phyloP scores from a whole-genome alignment of 495 filamentous ascomycete genomes.

The Xylaria bambusicola region DNA sequence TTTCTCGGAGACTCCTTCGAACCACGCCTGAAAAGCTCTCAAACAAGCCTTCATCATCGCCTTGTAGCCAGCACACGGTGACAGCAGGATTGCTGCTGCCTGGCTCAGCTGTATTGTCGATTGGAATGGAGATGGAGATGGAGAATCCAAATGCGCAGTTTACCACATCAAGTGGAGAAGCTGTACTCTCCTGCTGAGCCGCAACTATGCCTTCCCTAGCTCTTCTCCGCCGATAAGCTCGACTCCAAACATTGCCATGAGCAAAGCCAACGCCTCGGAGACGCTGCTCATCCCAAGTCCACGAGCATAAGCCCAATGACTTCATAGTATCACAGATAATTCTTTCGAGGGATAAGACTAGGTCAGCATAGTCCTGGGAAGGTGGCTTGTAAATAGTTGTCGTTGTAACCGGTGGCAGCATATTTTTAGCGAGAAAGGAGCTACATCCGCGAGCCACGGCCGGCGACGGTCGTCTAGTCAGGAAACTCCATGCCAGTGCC shows the following conservation, averaged over 20 bases:
- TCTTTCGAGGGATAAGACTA: conserved; percentile 52
- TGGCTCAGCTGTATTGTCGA: background rate
- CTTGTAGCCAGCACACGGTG: conserved; percentile 72
- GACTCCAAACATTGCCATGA: conserved; percentile 53
- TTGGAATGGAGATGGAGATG: conserved; percentile 30
- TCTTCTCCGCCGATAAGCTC: conserved; percentile 46
- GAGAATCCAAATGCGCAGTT: conserved; percentile 47
- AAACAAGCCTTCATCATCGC: conserved; percentile 72
- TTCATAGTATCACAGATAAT: conserved; percentile 47
- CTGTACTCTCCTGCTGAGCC: conserved; percentile 25
- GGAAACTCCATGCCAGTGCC: conserved; percentile 88
- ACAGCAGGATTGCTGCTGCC: conserved; percentile 34
- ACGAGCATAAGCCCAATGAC: conserved; percentile 63
- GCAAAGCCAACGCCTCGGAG: conserved; percentile 40
- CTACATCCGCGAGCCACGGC: conserved; percentile 58
- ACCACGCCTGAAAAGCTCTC: conserved; percentile 88
- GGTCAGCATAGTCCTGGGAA: conserved; percentile 44
- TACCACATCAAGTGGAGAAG: conserved; percentile 9
- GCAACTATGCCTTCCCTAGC: conserved; percentile 45
- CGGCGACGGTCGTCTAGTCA: conserved; percentile 63
- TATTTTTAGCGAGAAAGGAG: conserved; percentile 56
- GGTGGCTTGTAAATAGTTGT: conserved; percentile 26
- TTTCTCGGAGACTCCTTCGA: conserved; percentile 35
- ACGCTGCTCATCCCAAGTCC: conserved; percentile 41
- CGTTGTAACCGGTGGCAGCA: conserved; percentile 49